phyloP scores from a whole-genome alignment of 495 filamentous ascomycete genomes.

The Darksidea phi region DNA sequence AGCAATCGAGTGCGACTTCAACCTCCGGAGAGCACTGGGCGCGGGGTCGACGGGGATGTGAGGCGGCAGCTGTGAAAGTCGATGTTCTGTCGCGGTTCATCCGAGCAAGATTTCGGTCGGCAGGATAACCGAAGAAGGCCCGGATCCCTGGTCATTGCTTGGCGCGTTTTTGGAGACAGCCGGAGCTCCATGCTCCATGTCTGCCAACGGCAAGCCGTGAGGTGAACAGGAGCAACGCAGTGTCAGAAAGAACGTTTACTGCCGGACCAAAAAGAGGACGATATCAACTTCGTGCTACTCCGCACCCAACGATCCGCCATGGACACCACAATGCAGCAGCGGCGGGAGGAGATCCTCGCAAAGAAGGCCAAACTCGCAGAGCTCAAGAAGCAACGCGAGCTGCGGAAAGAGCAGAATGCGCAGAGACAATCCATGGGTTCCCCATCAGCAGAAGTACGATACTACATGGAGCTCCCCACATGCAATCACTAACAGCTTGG shows the following conservation, averaged over 20 bases:
- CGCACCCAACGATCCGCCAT: conserved; percentile 10
- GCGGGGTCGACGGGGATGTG: conserved; percentile 29
- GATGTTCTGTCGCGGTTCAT: conserved; percentile 32
- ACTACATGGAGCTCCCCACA: background rate
- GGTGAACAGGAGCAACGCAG: no score
- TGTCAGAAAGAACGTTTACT: no score
- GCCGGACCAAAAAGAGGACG: no score
- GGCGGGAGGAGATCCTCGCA: conserved; percentile 87
- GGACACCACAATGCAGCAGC: conserved; percentile 65
- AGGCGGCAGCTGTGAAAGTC: conserved; percentile 35
- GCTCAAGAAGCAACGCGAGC: conserved; percentile 85
- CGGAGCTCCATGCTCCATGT: background rate
- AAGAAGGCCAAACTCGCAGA: conserved; percentile 95
- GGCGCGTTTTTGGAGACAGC: conserved; percentile 14
- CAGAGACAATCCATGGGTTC: conserved; percentile 64
- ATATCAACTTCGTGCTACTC: background rate
- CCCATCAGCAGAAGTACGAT: conserved; percentile 37
- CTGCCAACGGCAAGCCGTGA: no score
- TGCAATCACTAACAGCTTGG: conserved; percentile 44
- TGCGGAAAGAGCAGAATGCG: conserved; percentile 68
- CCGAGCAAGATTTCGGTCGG: conserved; percentile 27
- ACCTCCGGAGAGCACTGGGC: conserved; percentile 36
- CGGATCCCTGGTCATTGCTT: conserved; percentile 5
- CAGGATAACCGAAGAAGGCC: background rate
- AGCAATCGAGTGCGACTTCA: background rate